Conservation (phyloP, 2,329 filamentous ascomycete species). For the Orbilia blumenaviensis region DNA sequence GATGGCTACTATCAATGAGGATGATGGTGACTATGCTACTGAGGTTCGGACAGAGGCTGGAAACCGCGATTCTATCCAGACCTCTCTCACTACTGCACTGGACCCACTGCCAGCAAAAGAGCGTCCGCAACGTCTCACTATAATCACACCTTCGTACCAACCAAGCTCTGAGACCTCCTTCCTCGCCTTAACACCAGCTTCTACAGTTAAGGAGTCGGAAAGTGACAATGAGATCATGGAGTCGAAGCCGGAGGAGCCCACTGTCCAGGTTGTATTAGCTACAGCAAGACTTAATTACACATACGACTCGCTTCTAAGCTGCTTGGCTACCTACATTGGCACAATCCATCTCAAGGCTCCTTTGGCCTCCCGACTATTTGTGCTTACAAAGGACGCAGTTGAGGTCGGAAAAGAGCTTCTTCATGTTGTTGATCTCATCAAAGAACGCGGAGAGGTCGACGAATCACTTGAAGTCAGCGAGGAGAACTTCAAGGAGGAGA, state of each 20-base stretch:
- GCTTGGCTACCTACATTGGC: slow-evolving; percentile 92
- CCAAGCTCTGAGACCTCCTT: slow-evolving; percentile 23
- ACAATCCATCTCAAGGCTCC: slow-evolving; percentile 86
- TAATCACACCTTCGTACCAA: slow-evolving; percentile 47
- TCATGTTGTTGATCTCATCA: slow-evolving; percentile 32
- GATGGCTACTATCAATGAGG: slow-evolving; percentile 10
- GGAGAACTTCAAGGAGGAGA: slow-evolving; percentile 31
- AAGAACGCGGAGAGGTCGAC: slow-evolving; percentile 33
- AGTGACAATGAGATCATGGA: slow-evolving; percentile 38
- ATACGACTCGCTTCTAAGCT: slow-evolving; percentile 73
- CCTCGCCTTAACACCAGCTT: slow-evolving; percentile 42
- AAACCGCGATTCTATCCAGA: slow-evolving; percentile 45
- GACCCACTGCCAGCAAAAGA: slow-evolving; percentile 22
- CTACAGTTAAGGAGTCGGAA: slow-evolving; percentile 46
- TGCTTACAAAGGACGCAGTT: slow-evolving; percentile 45
- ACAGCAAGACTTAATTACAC: slow-evolving; percentile 27
- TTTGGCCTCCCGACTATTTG: slow-evolving; percentile 36
- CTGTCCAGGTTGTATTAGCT: slow-evolving; percentile 8
- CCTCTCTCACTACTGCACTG: slow-evolving; percentile 35
- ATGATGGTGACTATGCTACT: slow-evolving; percentile 4
- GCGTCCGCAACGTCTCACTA: slow-evolving; percentile 41
- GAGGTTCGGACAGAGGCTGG: slow-evolving; percentile 5
- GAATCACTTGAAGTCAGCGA: slow-evolving; percentile 14
- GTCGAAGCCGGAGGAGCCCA: slow-evolving; percentile 3
- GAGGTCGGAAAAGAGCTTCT: slow-evolving; percentile 43